A percentile compares a stretch with the other conserved stretches of the same genome.
Conservation (phyloP, 2,329 filamentous ascomycete genomes). For the Sarocladiaceae sp. region DNA sequence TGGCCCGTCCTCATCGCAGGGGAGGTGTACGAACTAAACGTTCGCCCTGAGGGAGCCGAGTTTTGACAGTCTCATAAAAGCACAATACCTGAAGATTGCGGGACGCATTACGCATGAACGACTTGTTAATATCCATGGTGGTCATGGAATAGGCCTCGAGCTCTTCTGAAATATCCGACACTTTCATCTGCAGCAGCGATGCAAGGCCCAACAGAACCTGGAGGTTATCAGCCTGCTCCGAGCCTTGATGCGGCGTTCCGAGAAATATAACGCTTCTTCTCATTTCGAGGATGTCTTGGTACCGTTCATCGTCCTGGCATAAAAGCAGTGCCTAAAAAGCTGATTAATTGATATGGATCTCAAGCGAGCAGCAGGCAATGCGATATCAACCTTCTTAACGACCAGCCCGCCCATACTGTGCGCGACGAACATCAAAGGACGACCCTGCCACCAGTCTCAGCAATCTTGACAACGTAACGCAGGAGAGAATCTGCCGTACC, state of each 20-base stretch:
- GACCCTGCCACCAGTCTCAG: neutral
- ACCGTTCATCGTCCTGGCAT: neutral
- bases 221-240: neutral
- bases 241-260: neutral
- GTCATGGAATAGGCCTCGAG: no score
- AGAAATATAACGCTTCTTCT: neutral
- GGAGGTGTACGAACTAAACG: no score
- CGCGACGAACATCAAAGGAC: neutral
- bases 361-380: neutral
- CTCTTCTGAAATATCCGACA: neutral
- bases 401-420: slow-evolving; percentile 9
- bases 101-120: no score
- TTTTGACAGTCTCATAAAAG: no score
- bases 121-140: no score
- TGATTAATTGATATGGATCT: neutral
- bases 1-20: no score
- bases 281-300: neutral
- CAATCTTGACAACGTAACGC: neutral
- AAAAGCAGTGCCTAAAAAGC: neutral
- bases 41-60: no score
- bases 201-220: neutral
- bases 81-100: no score
- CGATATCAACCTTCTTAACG: slow-evolving; percentile 9
- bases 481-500: neutral
- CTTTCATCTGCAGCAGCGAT: neutral